phyloP scores from a whole-genome alignment of 2,329 filamentous ascomycete genomes.

The Zelopaecilomyces penicillatus region DNA sequence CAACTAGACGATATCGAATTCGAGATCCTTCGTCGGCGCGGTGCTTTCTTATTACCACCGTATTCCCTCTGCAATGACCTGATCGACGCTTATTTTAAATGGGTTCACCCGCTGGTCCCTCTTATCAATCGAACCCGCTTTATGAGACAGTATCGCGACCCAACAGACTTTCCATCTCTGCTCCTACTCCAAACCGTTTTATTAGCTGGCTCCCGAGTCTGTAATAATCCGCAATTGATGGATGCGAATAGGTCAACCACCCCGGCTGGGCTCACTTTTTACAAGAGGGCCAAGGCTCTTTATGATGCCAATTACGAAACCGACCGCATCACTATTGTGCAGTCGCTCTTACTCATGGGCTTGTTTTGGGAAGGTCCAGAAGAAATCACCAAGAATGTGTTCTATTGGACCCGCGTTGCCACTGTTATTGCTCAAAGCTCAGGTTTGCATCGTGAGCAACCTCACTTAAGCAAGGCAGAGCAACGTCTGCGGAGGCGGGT shows the following conservation, averaged over 20 bases:
- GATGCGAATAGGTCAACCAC: constrained; percentile 92
- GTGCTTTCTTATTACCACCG: constrained; percentile 84
- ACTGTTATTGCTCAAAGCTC: constrained; percentile 95
- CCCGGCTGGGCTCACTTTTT: constrained; percentile 91
- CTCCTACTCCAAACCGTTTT: constrained; percentile 83
- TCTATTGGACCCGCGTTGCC: constrained; percentile 95
- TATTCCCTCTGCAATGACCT: constrained; percentile 85
- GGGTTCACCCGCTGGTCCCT: constrained; percentile 91
- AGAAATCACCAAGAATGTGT: constrained; percentile 98
- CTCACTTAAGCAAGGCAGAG: constrained; percentile 80
- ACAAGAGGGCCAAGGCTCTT: constrained; percentile 90
- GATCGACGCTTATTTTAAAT: constrained; percentile 89
- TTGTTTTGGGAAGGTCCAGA: constrained; percentile 99
- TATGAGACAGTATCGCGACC: constrained; percentile 85
- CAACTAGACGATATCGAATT: constrained; percentile 94
- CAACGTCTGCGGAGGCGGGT: constrained; percentile 96
- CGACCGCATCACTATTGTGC: constrained; percentile 91
- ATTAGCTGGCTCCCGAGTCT: constrained; percentile 84
- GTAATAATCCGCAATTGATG: constrained; percentile 91
- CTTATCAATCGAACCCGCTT: constrained; percentile 91
- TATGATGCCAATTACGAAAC: constrained; percentile 98
- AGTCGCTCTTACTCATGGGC: constrained; percentile 87
- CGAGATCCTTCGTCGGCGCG: constrained; percentile 85
- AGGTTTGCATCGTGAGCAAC: constrained; percentile 92
- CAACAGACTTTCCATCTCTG: constrained; percentile 86